A percentile compares a stretch with the other conserved stretches of the same genome.
Evolutionary conservation across 768 basidiomycete species (phyloP).

Genomic region (Trametes cubensis): DNA sequence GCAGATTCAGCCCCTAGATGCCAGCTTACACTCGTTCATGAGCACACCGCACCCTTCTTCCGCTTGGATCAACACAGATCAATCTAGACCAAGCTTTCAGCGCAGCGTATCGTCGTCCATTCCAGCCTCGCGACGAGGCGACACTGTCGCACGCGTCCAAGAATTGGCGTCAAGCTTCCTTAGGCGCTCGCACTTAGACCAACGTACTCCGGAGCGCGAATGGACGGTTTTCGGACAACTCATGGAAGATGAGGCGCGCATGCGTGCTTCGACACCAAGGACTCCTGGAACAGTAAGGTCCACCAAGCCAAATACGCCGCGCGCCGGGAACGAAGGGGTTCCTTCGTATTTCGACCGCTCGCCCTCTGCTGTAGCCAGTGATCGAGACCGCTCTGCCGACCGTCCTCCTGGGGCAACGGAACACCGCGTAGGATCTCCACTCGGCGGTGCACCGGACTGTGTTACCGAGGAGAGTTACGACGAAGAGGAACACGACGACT

Average conservation of each 20-base stretch:
- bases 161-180: constrained; percentile 16
- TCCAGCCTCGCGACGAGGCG: background rate
- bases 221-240: constrained; percentile 74
- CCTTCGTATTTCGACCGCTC: constrained; percentile 13
- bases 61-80: background rate
- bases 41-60: background rate
- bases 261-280: constrained; percentile 6
- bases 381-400: constrained; percentile 1
- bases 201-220: constrained; percentile 29
- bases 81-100: constrained; percentile 15
- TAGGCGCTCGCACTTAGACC: constrained; percentile 9
- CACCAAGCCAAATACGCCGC: constrained; percentile 11
- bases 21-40: constrained; percentile 11
- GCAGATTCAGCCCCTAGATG: background rate
- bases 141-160: constrained; percentile 17
- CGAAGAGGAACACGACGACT: background rate
- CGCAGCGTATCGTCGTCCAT: constrained; percentile 21
- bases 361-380: background rate
- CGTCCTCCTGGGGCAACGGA: background rate
- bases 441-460: background rate
- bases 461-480: background rate
- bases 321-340: background rate
- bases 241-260: constrained; percentile 53
- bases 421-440: background rate
- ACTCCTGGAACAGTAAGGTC: constrained; percentile 7